phyloP scores from a whole-genome alignment of 352 stramenopile genomes.

The Blastocystis sp. region DNA sequence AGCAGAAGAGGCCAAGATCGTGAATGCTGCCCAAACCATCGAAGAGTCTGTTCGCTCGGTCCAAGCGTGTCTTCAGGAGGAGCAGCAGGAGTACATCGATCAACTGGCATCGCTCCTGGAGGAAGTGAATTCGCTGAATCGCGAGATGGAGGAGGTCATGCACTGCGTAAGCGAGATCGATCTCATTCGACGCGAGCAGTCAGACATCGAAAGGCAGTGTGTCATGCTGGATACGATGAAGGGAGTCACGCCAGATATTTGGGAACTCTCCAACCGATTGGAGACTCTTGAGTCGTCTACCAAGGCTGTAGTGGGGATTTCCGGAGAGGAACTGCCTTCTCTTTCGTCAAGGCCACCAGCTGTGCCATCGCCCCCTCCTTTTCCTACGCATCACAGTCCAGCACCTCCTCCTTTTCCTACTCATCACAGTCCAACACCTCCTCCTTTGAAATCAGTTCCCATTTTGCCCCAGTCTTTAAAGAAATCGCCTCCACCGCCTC shows the following conservation, averaged over 20 bases:
- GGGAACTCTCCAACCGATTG: not conserved
- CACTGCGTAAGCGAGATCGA: not conserved
- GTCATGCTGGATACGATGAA: slow-evolving; percentile 1
- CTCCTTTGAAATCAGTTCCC: not conserved
- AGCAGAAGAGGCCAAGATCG: not conserved
- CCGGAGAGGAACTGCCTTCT: not conserved
- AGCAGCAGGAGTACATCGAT: not conserved
- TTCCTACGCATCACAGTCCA: not conserved
- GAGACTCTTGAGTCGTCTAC: not conserved
- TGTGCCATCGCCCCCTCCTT: not conserved
- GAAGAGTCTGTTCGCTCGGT: not conserved
- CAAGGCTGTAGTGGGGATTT: not conserved
- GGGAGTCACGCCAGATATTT: not conserved
- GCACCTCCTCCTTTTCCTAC: not conserved
- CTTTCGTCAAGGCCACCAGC: not conserved
- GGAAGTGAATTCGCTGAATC: not conserved
- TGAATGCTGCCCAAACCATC: not conserved
- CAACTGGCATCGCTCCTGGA: not conserved
- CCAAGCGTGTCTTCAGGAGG: not conserved
- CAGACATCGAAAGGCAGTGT: not conserved
- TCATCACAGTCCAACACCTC: not conserved
- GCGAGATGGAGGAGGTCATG: not conserved
- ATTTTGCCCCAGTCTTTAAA: not conserved
- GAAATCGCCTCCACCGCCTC: not conserved
- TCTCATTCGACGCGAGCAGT: not conserved